Percentiles rank a stretch among this genome's conserved stretches.
These are phyloP conservation scores for Paramecium octaurelia DNA, from an alignment of 73 alveolate genomes.

Conservation along the genomic window DNA sequence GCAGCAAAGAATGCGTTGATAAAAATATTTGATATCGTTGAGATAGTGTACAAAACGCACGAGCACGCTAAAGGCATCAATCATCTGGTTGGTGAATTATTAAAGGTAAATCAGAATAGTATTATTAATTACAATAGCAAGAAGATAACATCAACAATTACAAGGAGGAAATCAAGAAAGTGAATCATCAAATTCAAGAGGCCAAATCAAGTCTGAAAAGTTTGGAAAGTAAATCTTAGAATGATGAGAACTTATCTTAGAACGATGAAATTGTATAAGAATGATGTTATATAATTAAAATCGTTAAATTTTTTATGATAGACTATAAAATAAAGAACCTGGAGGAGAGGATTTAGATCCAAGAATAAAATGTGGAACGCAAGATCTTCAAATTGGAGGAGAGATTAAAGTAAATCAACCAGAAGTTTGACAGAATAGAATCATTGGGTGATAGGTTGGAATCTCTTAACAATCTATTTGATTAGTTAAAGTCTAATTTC, in stretches of 20 bases:
- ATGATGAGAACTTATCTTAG: not conserved
- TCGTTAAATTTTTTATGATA: not conserved
- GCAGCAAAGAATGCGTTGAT: not conserved
- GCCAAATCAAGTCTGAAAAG: not conserved
- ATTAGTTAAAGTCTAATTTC: not conserved
- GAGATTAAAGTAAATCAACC: not conserved
- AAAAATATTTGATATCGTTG: not conserved
- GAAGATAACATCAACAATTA: not conserved
- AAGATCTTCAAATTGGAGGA: not conserved
- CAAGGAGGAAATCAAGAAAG: not conserved
- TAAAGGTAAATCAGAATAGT: not conserved
- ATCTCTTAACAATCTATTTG: conserved; percentile 22
- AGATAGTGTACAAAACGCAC: not conserved
- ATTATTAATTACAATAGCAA: not conserved
- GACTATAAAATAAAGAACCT: not conserved
- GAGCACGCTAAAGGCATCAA: not conserved
- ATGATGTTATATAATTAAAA: not conserved
- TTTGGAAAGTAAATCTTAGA: not conserved
- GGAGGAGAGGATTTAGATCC: not conserved
- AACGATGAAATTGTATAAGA: not conserved
- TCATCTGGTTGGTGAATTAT: not conserved
- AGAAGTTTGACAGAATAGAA: conserved; percentile 8
- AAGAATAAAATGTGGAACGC: not conserved
- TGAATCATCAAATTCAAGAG: not conserved
- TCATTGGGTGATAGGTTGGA: conserved; percentile 15